Evolutionary conservation across 495 filamentous ascomycete species (phyloP).

Genomic region (Hapsidospora chrysogenum): DNA sequence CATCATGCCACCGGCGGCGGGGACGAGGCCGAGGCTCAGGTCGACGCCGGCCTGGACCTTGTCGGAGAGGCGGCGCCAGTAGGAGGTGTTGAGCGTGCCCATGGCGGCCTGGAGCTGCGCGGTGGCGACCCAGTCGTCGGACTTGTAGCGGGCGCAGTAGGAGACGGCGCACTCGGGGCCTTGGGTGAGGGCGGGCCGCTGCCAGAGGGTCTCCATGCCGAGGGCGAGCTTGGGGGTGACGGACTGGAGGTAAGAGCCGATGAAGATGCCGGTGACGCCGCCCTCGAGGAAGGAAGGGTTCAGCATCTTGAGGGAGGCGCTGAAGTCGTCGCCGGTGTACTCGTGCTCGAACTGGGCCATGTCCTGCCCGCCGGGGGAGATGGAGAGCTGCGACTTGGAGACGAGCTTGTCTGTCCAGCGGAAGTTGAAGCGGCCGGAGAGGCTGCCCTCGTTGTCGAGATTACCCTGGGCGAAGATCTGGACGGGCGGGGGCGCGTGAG

Average conservation of each 20-base stretch:
- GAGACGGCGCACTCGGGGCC: conserved; percentile 73
- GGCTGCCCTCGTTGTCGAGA: conserved; percentile 72
- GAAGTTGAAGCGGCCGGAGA: conserved; percentile 77
- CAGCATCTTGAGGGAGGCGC: conserved; percentile 72
- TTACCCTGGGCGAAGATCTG: conserved; percentile 93
- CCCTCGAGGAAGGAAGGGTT: conserved; percentile 90
- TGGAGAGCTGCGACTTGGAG: conserved; percentile 71
- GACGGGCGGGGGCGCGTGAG: not conserved
- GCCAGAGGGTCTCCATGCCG: conserved; percentile 87
- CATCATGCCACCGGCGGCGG: conserved; percentile 44
- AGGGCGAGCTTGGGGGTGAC: conserved; percentile 76
- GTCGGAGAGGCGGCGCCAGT: conserved; percentile 89
- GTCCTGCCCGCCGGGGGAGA: conserved; percentile 52
- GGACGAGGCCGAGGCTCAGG: conserved; percentile 72
- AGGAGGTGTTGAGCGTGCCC: conserved; percentile 76
- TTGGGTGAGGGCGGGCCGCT: conserved; percentile 57
- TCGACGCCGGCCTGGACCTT: conserved; percentile 93
- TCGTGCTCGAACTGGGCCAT: conserved; percentile 87
- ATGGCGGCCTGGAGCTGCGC: conserved; percentile 67
- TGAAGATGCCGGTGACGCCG: conserved; percentile 81
- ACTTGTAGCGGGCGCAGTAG: conserved; percentile 81
- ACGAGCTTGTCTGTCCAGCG: conserved; percentile 61
- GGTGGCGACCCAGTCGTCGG: conserved; percentile 77
- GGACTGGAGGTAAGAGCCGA: conserved; percentile 88
- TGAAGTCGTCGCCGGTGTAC: conserved; percentile 85